phyloP scores from a whole-genome alignment of 2,329 filamentous ascomycete genomes.

The Apiospora pterosperma region DNA sequence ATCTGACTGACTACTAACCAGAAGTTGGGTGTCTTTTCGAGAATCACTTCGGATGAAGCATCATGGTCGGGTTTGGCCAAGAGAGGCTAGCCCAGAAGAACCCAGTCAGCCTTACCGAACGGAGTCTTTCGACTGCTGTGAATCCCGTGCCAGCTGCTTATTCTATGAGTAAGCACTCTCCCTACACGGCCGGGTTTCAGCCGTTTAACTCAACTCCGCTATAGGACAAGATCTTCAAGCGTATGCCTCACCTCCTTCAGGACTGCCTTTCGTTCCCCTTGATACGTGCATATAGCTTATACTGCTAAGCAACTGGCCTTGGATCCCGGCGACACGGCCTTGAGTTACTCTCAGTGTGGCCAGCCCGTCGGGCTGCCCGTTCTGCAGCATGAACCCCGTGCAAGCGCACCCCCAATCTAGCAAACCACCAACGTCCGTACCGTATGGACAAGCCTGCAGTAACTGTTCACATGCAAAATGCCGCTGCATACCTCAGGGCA shows the following conservation, averaged over 20 bases:
- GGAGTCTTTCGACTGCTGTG: neutral
- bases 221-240: neutral
- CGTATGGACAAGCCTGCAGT: constrained; percentile 10
- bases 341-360: neutral
- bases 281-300: neutral
- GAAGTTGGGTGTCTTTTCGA: neutral
- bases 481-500: constrained; percentile 6
- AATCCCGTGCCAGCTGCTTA: neutral
- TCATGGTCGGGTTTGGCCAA: neutral
- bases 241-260: neutral
- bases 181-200: neutral
- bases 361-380: neutral
- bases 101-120: neutral
- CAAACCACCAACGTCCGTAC: neutral
- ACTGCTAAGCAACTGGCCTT: neutral
- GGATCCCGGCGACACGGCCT: neutral
- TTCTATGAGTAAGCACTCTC: neutral
- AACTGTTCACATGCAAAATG: constrained; percentile 10
- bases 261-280: neutral
- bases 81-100: neutral
- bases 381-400: neutral
- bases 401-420: neutral
- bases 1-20: too few relatives aligned
- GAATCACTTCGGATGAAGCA: neutral
- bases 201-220: neutral